Evolutionary conservation across 192 early-diverging fungal species (phyloP), one percentile per base, ranked within the genome.

Genomic region (Linnemannia schmuckeri): DNA sequence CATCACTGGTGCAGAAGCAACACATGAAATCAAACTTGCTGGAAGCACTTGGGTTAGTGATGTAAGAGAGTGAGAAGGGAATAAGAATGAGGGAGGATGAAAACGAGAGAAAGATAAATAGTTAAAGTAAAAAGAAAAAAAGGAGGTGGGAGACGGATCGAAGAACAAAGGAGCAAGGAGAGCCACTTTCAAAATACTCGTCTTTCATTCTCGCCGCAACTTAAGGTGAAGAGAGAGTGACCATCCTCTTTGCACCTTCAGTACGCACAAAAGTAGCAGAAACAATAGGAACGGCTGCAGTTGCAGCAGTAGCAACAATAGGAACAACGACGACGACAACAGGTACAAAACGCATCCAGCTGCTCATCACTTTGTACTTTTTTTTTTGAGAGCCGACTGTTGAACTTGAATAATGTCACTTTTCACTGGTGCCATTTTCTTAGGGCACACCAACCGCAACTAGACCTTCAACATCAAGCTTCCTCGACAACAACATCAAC

Each of bases 121-220:
- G 40, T 38, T 46, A 44, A 18, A 72, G 37, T 24, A 44, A 72
- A 41, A 44, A 42, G 40, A 47, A 33, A 33, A 49, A 49, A 70
- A 70, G 52, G 47, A 72, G 71, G 49, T 54, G 49, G 49, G 49
- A 54, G 22, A 66, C 46, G 27, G 72, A 44, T 18, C 5, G 38
- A 49, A 30, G 71, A 69, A 46, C 35, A 3, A 72, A 72, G 57
- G 72, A 63, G 37, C 15, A 61, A 66, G 42, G 66, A 66, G 44
- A 37, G 40, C 13, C 18, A 41, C 41, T 15, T 33, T 15, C 61
- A 66, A 66, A 30, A 10, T 66, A 6, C 30, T 15, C 13, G 10
- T 33, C 4, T n/a, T 3, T 63, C 27, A 3, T 27, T 27, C 6
- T 13, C 55, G 22, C 24, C n/a, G 33, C 12, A 33, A 66, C 61